A percentile compares a stretch with the other conserved stretches of the same genome.
Conservation (phyloP, 1,284 basidiomycete species). For the Lignosus rhinocerotis region DNA sequence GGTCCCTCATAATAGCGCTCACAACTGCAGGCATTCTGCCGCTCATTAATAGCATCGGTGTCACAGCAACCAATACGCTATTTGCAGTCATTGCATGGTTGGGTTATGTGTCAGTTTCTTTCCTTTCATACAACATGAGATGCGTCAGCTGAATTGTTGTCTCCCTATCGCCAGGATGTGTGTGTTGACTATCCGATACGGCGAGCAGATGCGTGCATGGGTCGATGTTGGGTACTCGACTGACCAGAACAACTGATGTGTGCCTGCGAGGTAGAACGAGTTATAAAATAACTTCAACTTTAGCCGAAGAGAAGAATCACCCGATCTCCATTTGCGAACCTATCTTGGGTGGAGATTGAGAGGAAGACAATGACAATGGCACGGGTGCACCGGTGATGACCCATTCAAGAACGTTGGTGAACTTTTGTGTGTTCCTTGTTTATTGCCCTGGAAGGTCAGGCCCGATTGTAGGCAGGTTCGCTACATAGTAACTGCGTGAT, state of each 20-base stretch:
- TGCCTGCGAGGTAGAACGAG: no score
- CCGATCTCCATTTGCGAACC: no score
- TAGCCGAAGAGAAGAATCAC: no score
- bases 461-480: no score
- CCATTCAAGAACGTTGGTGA: no score
- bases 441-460: no score
- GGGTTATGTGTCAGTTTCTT: conserved; percentile 43
- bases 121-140: conserved; percentile 32
- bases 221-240: conserved; percentile 46
- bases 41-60: conserved; percentile 52
- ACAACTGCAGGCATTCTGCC: conserved; percentile 49
- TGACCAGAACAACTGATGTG: conserved; percentile 16
- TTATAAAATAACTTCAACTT: no score
- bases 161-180: conserved; percentile 41
- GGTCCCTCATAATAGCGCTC: conserved; percentile 43
- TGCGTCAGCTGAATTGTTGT: conserved; percentile 5
- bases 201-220: conserved; percentile 46
- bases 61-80: conserved; percentile 51
- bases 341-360: no score
- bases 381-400: no score
- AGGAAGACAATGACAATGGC: no score
- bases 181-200: conserved; percentile 45
- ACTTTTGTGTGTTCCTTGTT: no score
- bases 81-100: conserved; percentile 43
- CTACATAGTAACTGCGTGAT: no score